Evolutionary conservation across 805 yeast species (phyloP).

Genomic region (Kodamaea sagamina): DNA sequence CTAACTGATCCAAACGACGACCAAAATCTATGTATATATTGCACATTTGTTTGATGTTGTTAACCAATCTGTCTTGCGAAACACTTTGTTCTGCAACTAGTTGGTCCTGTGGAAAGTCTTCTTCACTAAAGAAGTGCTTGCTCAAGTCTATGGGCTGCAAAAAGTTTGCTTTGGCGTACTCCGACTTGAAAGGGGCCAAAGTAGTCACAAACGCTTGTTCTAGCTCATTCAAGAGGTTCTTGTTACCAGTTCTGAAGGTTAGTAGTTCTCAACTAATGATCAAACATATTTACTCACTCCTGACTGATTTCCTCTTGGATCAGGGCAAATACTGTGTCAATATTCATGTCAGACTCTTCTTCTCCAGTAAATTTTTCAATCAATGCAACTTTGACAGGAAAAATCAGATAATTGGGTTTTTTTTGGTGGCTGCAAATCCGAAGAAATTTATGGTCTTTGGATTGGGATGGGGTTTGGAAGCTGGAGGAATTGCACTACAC

Average conservation of each 20-base stretch:
- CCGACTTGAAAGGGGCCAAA: conserved; percentile 17
- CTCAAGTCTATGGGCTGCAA: conserved; percentile 16
- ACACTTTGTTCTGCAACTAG: background rate
- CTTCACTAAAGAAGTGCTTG: conserved; percentile 2
- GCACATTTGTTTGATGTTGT: conserved; percentile 6
- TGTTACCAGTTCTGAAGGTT: conserved; percentile 11
- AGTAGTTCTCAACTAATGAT: conserved; percentile 9
- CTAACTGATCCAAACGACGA: conserved; percentile 12
- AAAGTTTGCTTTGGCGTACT: conserved; percentile 14
- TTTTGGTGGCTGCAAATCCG: conserved; percentile 2
- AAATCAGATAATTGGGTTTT: background rate
- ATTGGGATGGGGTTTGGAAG: too few species aligned
- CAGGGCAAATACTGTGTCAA: conserved; percentile 13
- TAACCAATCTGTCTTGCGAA: conserved; percentile 3
- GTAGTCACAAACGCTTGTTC: conserved; percentile 16
- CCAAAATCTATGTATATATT: conserved; percentile 1
- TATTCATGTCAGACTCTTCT: conserved; percentile 4
- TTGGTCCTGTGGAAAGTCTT: conserved; percentile 3
- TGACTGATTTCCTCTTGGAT: conserved; percentile 14
- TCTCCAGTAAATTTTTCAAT: conserved; percentile 2
- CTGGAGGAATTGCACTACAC: too few species aligned
- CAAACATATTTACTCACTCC: conserved; percentile 11
- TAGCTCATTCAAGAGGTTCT: conserved; percentile 14
- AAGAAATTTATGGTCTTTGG: background rate
- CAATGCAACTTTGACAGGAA: background rate